Conservation (phyloP, 2,329 filamentous ascomycete species). For the Aspergillus fumigatiaffinis region DNA sequence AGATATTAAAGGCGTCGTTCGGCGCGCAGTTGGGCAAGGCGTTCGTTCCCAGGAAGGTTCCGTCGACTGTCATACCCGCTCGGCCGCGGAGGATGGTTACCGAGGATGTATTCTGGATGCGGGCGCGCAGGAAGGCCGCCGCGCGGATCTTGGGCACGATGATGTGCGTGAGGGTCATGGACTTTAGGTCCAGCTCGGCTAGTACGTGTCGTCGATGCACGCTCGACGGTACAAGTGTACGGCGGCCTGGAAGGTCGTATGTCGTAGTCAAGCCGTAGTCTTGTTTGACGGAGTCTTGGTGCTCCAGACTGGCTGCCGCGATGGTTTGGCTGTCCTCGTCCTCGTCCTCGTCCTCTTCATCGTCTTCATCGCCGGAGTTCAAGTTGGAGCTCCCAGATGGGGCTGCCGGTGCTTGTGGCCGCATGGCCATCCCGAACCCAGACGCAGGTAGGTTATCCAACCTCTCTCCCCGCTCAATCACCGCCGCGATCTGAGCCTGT, state of each 20-base stretch:
- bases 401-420: not conserved
- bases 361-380: not conserved
- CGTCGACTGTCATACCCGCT: constrained; percentile 26
- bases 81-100: constrained; percentile 27
- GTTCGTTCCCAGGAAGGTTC: constrained; percentile 27
- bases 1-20: constrained; percentile 26
- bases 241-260: constrained; percentile 38
- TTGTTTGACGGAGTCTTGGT: constrained; percentile 36
- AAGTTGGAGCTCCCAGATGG: not conserved
- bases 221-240: constrained; percentile 34
- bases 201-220: constrained; percentile 36
- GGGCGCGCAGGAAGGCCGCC: constrained; percentile 40
- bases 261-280: constrained; percentile 40
- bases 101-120: constrained; percentile 34
- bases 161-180: constrained; percentile 34
- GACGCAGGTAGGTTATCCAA: not conserved
- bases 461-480: not conserved
- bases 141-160: constrained; percentile 38
- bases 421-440: not conserved
- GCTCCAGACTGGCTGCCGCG: constrained; percentile 7
- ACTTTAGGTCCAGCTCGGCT: constrained; percentile 32
- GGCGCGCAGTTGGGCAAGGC: constrained; percentile 23
- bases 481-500: not conserved
- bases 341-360: constrained; percentile 11
- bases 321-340: constrained; percentile 11